These are phyloP conservation scores for Candida pseudoglaebosa DNA, from an alignment of 805 yeast species.

Conservation along the genomic window DNA sequence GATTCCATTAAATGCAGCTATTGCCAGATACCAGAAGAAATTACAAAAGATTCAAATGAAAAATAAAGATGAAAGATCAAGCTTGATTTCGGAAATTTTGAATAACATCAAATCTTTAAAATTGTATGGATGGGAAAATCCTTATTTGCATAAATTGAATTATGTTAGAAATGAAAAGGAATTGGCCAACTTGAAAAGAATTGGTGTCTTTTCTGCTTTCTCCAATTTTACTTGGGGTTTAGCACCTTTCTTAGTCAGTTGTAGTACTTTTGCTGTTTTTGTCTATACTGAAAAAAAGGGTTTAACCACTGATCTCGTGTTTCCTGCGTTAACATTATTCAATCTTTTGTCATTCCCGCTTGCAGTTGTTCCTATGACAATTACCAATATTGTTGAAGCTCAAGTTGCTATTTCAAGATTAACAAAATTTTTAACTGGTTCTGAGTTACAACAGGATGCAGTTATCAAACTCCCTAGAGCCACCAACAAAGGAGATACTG, in stretches of 20 bases:
- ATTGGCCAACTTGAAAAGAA: conserved; percentile 65
- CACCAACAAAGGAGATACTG: conserved; percentile 57
- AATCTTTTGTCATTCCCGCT: conserved; percentile 88
- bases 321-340: conserved; percentile 86
- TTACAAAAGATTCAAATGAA: conserved; percentile 86
- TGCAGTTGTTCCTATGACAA: conserved; percentile 86
- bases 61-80: conserved; percentile 86
- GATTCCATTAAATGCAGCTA: conserved; percentile 72
- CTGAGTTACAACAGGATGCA: conserved; percentile 82
- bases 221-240: conserved; percentile 75
- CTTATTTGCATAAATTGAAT: conserved; percentile 69
- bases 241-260: conserved; percentile 86
- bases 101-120: conserved; percentile 90
- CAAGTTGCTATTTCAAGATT: conserved; percentile 79
- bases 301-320: conserved; percentile 83
- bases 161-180: conserved; percentile 87
- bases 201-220: conserved; percentile 69
- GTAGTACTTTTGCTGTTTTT: conserved; percentile 83
- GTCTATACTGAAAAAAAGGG: conserved; percentile 55
- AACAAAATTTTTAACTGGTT: conserved; percentile 63
- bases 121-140: conserved; percentile 92
- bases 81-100: conserved; percentile 81
- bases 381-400: conserved; percentile 83
- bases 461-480: conserved; percentile 52
- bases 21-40: conserved; percentile 64